Percentiles rank a stretch among this genome's conserved stretches.
Evolutionary conservation across 768 basidiomycete genomes (phyloP).

Genomic region (Termitomyces sp.): DNA sequence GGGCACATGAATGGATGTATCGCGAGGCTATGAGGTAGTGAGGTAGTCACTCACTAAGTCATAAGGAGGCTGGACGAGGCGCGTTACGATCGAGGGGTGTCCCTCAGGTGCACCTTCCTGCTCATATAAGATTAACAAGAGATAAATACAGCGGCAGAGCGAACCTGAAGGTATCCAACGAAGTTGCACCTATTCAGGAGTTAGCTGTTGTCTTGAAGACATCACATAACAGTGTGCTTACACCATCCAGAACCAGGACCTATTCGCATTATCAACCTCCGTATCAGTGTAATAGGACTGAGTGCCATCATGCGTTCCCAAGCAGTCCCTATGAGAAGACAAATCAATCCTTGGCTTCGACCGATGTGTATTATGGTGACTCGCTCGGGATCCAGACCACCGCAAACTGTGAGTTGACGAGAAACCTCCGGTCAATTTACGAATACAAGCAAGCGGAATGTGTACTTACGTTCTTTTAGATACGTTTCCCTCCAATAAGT

Average conservation of each 20-base stretch:
- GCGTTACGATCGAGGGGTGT: constrained; percentile 46
- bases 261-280: constrained; percentile 45
- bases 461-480: constrained; percentile 37
- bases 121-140: neutral
- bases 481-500: constrained; percentile 52
- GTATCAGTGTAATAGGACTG: constrained; percentile 51
- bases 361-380: constrained; percentile 17
- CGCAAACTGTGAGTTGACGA: constrained; percentile 44
- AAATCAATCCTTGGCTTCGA: constrained; percentile 2
- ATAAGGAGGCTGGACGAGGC: constrained; percentile 51
- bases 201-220: neutral
- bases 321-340: constrained; percentile 28
- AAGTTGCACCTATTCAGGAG: constrained; percentile 54
- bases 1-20: neutral
- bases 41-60: constrained; percentile 39
- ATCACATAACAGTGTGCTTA: constrained; percentile 22
- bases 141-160: constrained; percentile 1
- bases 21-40: neutral
- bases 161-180: constrained; percentile 56
- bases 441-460: neutral
- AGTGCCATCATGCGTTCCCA: constrained; percentile 39
- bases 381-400: constrained; percentile 41
- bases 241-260: constrained; percentile 77
- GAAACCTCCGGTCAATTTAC: neutral
- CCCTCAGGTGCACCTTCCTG: constrained; percentile 41